Evolutionary conservation across 192 early-diverging fungal species (phyloP).

Genomic region (Rhizoclosmatium globosum): DNA sequence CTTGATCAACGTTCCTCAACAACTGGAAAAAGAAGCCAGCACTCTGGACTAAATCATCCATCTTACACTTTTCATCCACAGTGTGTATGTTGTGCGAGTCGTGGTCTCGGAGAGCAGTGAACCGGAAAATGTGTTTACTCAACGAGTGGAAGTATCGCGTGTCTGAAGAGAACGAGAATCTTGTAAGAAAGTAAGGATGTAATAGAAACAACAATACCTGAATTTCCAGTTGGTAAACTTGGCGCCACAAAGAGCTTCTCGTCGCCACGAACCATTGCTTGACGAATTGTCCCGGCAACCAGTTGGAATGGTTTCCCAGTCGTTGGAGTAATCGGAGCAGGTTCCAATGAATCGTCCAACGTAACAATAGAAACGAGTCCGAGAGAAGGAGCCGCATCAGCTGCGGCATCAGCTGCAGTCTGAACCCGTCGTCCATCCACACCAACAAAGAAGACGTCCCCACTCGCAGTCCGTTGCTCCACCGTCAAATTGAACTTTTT

Average conservation of each 20-base stretch:
- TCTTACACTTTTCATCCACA: constrained; percentile 42
- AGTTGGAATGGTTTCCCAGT: constrained; percentile 21
- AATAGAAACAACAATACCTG: constrained; percentile 15
- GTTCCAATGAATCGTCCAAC: constrained; percentile 37
- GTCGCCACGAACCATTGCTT: constrained; percentile 1
- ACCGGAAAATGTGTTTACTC: constrained; percentile 21
- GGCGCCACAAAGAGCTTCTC: constrained; percentile 43
- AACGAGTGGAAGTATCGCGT: constrained; percentile 37
- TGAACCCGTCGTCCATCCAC: not conserved
- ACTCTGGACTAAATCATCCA: constrained; percentile 30
- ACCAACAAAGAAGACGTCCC: not conserved
- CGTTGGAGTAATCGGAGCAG: constrained; percentile 35
- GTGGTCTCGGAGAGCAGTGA: constrained; percentile 35
- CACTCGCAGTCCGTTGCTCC: not conserved
- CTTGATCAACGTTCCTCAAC: constrained; percentile 36
- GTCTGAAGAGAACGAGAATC: constrained; percentile 7
- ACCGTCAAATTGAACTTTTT: constrained; percentile 4
- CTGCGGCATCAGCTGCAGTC: not conserved
- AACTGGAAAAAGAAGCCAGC: constrained; percentile 48
- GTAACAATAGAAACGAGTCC: constrained; percentile 10
- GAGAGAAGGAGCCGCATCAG: not conserved
- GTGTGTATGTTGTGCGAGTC: constrained; percentile 42
- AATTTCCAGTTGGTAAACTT: constrained; percentile 42
- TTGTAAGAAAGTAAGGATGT: not conserved
- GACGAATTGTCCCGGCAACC: constrained; percentile 44